A percentile compares a stretch with the other conserved stretches of the same genome.
Conservation (phyloP, 208 protist species). For the Angomonas deanei region DNA sequence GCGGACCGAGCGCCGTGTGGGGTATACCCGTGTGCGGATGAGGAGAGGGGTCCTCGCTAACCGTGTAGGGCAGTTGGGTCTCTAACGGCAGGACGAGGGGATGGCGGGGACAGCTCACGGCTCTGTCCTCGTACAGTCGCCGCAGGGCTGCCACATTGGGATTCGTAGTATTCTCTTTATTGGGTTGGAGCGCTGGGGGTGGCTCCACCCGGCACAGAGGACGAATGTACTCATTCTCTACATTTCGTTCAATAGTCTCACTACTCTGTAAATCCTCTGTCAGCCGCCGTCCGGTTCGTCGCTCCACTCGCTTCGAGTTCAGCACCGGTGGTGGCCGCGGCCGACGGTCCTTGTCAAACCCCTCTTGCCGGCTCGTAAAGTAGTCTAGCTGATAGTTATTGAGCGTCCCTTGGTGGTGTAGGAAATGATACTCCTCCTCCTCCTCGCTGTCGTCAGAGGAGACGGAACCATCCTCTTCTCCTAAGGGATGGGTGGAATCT, state of each 20-base stretch:
- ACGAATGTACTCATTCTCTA: neutral
- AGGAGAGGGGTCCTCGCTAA: neutral
- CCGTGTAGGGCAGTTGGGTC: neutral
- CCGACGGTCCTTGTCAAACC: neutral
- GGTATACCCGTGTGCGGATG: neutral
- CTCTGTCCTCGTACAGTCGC: neutral
- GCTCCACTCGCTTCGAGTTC: neutral
- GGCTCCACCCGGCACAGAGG: neutral
- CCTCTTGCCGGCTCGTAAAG: neutral
- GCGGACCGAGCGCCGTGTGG: neutral
- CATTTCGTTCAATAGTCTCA: neutral
- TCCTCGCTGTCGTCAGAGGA: neutral
- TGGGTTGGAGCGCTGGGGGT: neutral
- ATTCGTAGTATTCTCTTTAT: neutral
- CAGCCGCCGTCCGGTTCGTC: neutral
- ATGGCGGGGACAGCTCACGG: neutral
- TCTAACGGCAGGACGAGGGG: neutral
- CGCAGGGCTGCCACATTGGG: neutral
- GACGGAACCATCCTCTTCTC: neutral
- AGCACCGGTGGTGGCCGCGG: neutral
- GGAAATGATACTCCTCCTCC: neutral
- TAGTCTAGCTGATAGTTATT: slow-evolving; percentile 1
- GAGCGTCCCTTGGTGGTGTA: neutral
- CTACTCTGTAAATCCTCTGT: neutral
- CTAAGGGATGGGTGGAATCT: neutral